phyloP scores from a whole-genome alignment of 1,139 yeast species.

The Scheffersomyces stambukii region DNA sequence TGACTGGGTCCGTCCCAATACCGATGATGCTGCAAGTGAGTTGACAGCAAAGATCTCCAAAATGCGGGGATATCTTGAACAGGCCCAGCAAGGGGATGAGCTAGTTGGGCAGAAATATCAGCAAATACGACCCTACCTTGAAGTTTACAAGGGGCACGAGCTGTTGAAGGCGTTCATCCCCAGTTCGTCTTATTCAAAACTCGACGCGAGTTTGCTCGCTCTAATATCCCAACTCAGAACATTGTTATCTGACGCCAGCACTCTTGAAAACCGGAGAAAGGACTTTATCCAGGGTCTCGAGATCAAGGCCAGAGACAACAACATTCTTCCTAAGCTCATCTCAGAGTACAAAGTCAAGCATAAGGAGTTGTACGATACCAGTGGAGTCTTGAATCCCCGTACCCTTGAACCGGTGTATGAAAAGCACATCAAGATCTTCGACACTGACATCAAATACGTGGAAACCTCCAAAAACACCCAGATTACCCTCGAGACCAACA shows the following conservation, averaged over 20 bases:
- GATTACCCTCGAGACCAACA: conserved; percentile 34
- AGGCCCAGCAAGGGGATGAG: conserved; percentile 63
- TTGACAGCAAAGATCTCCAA: conserved; percentile 37
- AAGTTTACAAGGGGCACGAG: conserved; percentile 39
- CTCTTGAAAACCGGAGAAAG: conserved; percentile 30
- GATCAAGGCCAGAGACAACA: conserved; percentile 42
- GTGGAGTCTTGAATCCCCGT: conserved; percentile 20
- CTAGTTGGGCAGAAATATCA: conserved; percentile 41
- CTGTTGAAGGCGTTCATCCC: conserved; percentile 49
- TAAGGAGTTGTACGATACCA: conserved; percentile 11
- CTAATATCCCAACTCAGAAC: conserved; percentile 42
- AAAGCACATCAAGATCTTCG: conserved; percentile 38
- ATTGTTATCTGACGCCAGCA: conserved; percentile 21
- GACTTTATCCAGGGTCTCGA: conserved; percentile 40
- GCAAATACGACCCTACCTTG: conserved; percentile 40
- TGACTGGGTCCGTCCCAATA: conserved; percentile 45
- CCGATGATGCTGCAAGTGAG: conserved; percentile 34
- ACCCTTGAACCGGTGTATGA: conserved; percentile 30
- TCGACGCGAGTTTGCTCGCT: conserved; percentile 37
- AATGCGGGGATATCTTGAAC: conserved; percentile 46
- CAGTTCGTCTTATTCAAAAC: conserved; percentile 32
- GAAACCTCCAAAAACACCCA: conserved; percentile 39
- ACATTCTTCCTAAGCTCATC: conserved; percentile 50
- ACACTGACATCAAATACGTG: conserved; percentile 36
- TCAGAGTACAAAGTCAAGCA: conserved; percentile 36